phyloP scores from a whole-genome alignment of 768 basidiomycete genomes.

The Ramaria sp. region DNA sequence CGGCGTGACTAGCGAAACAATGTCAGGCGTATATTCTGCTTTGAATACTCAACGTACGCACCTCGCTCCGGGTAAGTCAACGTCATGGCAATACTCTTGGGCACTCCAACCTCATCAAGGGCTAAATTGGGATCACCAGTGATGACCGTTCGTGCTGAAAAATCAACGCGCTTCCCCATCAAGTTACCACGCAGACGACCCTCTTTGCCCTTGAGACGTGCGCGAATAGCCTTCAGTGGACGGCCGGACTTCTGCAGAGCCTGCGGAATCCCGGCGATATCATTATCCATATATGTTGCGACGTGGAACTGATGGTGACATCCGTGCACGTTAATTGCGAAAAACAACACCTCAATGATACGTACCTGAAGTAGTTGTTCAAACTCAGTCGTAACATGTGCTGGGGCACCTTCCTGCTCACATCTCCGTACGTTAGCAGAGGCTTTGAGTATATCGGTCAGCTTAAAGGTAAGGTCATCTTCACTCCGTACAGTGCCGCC shows the following conservation, averaged over 20 bases:
- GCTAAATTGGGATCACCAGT: slow-evolving; percentile 97
- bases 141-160: slow-evolving; percentile 97
- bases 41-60: slow-evolving; percentile 17
- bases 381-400: slow-evolving; percentile 90
- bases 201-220: slow-evolving; percentile 97
- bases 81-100: slow-evolving; percentile 92
- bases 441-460: slow-evolving; percentile 93
- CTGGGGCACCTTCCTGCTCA: slow-evolving; percentile 94
- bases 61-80: slow-evolving; percentile 96
- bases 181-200: slow-evolving; percentile 94
- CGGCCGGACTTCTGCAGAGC: slow-evolving; percentile 95
- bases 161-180: slow-evolving; percentile 99
- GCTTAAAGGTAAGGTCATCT: slow-evolving; percentile 97
- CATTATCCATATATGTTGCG: slow-evolving; percentile 99
- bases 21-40: slow-evolving; percentile 10
- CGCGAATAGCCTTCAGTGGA: slow-evolving; percentile 96
- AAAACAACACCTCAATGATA: slow-evolving; percentile 1
- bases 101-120: slow-evolving; percentile 95
- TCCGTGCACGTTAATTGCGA: slow-evolving; percentile 1
- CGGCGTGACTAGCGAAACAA: slow-evolving; percentile 62
- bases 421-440: slow-evolving; percentile 85
- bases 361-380: slow-evolving; percentile 89
- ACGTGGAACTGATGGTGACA: slow-evolving; percentile 70
- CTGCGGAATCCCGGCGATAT: slow-evolving; percentile 96
- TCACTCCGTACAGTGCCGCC: slow-evolving; percentile 95